These are phyloP conservation scores for Talaromyces ruber DNA, from an alignment of 495 filamentous ascomycete species.

Conservation along the genomic window DNA sequence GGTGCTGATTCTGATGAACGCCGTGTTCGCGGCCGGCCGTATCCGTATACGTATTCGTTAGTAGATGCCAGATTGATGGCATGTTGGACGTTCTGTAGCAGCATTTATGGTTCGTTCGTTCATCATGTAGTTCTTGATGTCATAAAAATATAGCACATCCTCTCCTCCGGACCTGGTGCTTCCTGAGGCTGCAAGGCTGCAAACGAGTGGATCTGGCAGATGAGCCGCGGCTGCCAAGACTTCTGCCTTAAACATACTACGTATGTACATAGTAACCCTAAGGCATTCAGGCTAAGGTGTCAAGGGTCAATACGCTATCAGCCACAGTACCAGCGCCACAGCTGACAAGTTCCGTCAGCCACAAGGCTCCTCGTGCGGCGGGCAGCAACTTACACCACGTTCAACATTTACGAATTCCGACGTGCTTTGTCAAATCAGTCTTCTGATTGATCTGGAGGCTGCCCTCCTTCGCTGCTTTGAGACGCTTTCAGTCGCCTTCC, in stretches of 20 bases:
- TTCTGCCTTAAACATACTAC: not conserved
- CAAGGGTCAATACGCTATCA: not conserved
- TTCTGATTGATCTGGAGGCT: not conserved
- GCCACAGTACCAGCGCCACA: not conserved
- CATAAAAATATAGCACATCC: not conserved
- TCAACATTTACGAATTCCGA: not conserved
- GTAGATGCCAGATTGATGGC: not conserved
- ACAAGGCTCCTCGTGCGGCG: not conserved
- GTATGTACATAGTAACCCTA: no score
- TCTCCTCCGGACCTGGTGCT: no score
- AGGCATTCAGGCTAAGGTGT: not conserved
- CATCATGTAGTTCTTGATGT: not conserved
- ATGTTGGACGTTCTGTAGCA: not conserved
- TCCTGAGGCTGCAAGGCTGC: not conserved
- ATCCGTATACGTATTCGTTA: not conserved
- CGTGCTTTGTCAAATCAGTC: not conserved
- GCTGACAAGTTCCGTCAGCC: not conserved
- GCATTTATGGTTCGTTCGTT: not conserved
- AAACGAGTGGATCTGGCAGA: not conserved
- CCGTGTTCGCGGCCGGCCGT: no score
- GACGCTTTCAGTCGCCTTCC: not conserved
- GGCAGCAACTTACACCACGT: not conserved
- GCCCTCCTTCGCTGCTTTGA: not conserved
- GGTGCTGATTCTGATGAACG: not conserved
- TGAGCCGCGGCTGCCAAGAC: not conserved